phyloP scores from a whole-genome alignment of 768 basidiomycete species.

The Tulasnella sp. region DNA sequence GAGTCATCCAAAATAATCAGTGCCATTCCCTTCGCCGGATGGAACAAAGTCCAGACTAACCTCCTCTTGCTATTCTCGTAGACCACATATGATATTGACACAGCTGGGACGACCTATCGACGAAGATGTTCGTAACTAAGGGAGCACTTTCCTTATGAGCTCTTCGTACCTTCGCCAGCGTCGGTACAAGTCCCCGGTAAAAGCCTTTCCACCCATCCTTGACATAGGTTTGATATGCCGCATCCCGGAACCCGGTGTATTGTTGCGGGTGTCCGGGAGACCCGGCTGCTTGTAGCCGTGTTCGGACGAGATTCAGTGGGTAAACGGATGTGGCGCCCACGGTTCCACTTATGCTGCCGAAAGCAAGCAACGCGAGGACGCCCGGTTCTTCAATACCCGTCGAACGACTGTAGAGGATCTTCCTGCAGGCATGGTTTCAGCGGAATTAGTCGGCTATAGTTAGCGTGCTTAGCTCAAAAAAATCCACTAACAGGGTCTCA shows the following conservation, averaged over 20 bases:
- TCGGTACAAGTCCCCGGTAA: slow-evolving; percentile 88
- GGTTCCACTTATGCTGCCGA: slow-evolving; percentile 89
- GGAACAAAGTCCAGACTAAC: slow-evolving; percentile 34
- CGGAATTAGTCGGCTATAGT: not conserved
- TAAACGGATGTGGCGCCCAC: slow-evolving; percentile 80
- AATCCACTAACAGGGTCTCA: slow-evolving; percentile 60
- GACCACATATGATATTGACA: slow-evolving; percentile 95
- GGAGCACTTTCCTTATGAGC: slow-evolving; percentile 7
- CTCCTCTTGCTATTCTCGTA: slow-evolving; percentile 82
- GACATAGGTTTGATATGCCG: slow-evolving; percentile 69
- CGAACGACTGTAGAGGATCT: slow-evolving; percentile 81
- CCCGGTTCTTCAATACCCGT: slow-evolving; percentile 87
- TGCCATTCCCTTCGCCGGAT: not conserved
- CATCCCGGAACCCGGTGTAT: slow-evolving; percentile 86
- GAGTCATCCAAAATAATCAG: not conserved
- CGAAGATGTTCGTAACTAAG: slow-evolving; percentile 1
- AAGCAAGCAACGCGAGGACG: slow-evolving; percentile 77
- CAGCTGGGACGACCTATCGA: slow-evolving; percentile 82
- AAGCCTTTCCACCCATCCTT: slow-evolving; percentile 91
- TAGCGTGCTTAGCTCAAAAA: not conserved
- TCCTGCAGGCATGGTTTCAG: slow-evolving; percentile 35
- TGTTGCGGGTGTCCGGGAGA: slow-evolving; percentile 90
- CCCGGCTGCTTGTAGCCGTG: slow-evolving; percentile 92
- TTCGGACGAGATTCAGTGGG: slow-evolving; percentile 86
- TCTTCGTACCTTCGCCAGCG: slow-evolving; percentile 81